phyloP scores from a whole-genome alignment of 805 yeast species.

The Saturnispora halmiae region DNA sequence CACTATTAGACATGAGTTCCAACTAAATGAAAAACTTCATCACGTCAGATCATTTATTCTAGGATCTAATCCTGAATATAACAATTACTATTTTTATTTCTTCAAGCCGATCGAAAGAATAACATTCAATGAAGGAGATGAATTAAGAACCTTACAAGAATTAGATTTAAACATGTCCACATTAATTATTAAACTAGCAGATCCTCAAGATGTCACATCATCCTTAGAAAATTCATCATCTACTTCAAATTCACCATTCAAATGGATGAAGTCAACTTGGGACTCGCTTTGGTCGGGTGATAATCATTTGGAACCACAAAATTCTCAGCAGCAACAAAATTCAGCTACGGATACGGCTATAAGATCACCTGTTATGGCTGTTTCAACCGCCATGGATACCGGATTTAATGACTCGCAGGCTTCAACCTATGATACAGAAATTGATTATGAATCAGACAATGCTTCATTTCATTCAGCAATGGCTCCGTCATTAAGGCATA shows the following conservation, averaged over 20 bases:
- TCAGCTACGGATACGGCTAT: too few species aligned
- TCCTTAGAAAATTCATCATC: not conserved
- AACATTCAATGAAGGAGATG: conserved; percentile 55
- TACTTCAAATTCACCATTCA: conserved; percentile 16
- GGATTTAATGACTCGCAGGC: too few species aligned
- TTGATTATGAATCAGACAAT: conserved; percentile 4
- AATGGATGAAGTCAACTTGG: conserved; percentile 23
- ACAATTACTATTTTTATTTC: conserved; percentile 41
- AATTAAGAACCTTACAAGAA: conserved; percentile 40
- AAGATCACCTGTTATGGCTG: too few species aligned
- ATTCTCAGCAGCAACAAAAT: too few species aligned
- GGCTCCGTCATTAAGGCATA: conserved; percentile 10
- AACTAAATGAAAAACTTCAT: conserved; percentile 35
- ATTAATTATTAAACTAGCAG: conserved; percentile 56
- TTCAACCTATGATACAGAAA: not conserved
- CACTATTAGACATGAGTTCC: conserved; percentile 44
- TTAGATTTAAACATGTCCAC: conserved; percentile 63
- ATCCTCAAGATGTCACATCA: conserved; percentile 19
- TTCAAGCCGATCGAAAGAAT: conserved; percentile 49
- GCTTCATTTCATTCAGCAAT: conserved; percentile 6
- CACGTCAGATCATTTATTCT: conserved; percentile 59
- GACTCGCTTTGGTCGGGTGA: conserved; percentile 12
- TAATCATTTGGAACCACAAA: too few species aligned
- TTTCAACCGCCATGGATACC: too few species aligned
- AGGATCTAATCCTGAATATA: conserved; percentile 36